Evolutionary conservation across 2,329 filamentous ascomycete species (phyloP).

Genomic region (Fusarium newnesense): DNA sequence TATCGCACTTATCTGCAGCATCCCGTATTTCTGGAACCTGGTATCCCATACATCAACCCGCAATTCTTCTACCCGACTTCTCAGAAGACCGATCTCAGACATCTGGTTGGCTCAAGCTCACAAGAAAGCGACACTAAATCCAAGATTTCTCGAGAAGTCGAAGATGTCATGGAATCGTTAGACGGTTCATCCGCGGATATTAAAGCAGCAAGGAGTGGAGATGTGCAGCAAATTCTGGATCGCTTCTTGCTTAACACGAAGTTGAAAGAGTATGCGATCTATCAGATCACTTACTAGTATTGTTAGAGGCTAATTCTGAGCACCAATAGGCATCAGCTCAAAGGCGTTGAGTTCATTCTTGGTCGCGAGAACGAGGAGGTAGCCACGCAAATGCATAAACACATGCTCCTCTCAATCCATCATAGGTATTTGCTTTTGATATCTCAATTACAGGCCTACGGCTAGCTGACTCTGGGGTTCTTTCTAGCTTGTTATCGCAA

Average conservation of each 20-base stretch:
- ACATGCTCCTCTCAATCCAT: neutral
- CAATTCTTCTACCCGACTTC: neutral
- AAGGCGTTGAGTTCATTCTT: neutral
- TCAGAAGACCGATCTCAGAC: neutral
- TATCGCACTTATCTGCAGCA: neutral
- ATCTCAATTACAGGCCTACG: accelerated
- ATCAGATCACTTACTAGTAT: accelerated
- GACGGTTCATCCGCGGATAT: neutral
- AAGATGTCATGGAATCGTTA: neutral
- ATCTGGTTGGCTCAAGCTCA: neutral
- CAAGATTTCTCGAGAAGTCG: neutral
- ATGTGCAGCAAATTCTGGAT: neutral
- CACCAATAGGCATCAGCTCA: neutral
- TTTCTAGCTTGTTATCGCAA: neutral
- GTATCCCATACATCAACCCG: neutral
- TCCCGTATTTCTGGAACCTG: neutral
- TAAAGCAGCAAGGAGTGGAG: accelerated
- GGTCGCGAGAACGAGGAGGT: accelerated
- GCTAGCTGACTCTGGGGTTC: neutral
- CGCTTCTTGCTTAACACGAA: accelerated
- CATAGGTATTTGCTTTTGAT: accelerated
- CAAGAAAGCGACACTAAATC: accelerated
- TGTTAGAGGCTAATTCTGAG: neutral
- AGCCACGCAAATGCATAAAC: neutral
- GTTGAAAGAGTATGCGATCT: neutral